Evolutionary conservation across 129 eudicot genomes (phyloP).

Genomic region (Helichrysum umbraculigerum): DNA sequence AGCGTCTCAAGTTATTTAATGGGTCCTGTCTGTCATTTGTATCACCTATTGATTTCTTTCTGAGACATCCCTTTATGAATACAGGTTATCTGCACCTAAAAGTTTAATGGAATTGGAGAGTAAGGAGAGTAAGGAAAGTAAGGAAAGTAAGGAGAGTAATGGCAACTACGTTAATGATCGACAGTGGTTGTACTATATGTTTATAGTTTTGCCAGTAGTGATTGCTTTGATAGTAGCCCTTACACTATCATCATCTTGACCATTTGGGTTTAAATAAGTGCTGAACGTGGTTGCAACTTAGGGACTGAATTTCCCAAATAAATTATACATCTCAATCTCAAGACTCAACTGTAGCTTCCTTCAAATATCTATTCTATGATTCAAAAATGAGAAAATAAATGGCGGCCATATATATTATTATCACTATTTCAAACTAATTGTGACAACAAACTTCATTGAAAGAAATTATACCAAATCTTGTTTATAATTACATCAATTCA

Average conservation of each 20-base stretch:
- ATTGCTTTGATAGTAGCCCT: slow-evolving; percentile 13
- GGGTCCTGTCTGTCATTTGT: slow-evolving; percentile 9
- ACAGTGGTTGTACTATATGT: slow-evolving; percentile 14
- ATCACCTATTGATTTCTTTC: background rate
- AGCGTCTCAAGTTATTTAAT: background rate
- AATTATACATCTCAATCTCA: background rate
- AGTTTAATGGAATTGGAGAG: slow-evolving; percentile 7
- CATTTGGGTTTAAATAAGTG: background rate
- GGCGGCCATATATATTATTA: background rate
- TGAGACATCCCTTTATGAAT: slow-evolving; percentile 15
- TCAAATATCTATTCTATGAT: background rate
- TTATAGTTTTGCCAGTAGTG: slow-evolving; percentile 14
- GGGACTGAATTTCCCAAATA: background rate
- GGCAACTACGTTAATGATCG: background rate
- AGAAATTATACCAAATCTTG: background rate
- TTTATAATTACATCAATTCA: background rate
- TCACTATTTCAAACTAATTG: background rate
- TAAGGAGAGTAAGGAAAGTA: background rate
- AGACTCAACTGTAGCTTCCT: background rate
- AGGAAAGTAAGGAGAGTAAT: background rate
- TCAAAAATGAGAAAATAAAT: background rate
- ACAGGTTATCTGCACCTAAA: slow-evolving; percentile 4
- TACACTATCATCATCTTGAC: background rate
- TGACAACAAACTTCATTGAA: background rate
- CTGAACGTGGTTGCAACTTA: background rate